phyloP scores from a whole-genome alignment of 148 eudicot genomes.

The Camellia sinensis region DNA sequence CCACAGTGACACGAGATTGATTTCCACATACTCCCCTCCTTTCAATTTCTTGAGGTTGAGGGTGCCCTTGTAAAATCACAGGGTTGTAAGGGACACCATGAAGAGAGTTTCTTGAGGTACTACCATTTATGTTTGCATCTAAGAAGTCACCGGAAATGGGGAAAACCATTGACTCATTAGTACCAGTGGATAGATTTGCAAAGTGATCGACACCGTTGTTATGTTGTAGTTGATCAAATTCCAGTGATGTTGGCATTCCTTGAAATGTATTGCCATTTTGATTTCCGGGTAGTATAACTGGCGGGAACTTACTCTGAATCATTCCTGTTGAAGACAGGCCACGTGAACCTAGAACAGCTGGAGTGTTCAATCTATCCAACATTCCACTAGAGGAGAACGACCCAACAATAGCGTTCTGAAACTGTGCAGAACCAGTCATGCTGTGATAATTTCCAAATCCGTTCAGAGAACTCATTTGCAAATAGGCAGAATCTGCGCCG shows the following conservation, averaged over 20 bases:
- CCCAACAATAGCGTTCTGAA: constrained; percentile 37
- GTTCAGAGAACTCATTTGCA: constrained; percentile 37
- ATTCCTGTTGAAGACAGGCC: constrained; percentile 46
- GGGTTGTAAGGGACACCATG: constrained; percentile 27
- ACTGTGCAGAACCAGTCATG: constrained; percentile 29
- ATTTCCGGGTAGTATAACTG: constrained; percentile 26
- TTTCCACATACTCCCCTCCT: constrained; percentile 22
- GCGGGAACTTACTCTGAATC: constrained; percentile 36
- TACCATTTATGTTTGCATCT: constrained; percentile 7
- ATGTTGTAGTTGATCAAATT: constrained; percentile 41
- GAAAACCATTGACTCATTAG: constrained; percentile 11
- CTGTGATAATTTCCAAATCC: constrained; percentile 30
- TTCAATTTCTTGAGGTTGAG: constrained; percentile 30
- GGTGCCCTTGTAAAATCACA: constrained; percentile 28
- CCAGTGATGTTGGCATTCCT: constrained; percentile 50
- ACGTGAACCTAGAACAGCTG: constrained; percentile 38
- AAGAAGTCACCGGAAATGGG: constrained; percentile 11
- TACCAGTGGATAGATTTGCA: constrained; percentile 19
- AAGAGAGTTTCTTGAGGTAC: constrained; percentile 31
- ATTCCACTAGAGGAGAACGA: constrained; percentile 35
- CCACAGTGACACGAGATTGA: constrained; percentile 18
- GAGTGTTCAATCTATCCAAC: constrained; percentile 47
- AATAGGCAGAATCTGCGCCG: constrained; percentile 42
- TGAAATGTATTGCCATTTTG: constrained; percentile 48
- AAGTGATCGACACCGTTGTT: constrained; percentile 16